Conservation (phyloP, 345 rosid genomes). For the Eucalyptus tenuipes region DNA sequence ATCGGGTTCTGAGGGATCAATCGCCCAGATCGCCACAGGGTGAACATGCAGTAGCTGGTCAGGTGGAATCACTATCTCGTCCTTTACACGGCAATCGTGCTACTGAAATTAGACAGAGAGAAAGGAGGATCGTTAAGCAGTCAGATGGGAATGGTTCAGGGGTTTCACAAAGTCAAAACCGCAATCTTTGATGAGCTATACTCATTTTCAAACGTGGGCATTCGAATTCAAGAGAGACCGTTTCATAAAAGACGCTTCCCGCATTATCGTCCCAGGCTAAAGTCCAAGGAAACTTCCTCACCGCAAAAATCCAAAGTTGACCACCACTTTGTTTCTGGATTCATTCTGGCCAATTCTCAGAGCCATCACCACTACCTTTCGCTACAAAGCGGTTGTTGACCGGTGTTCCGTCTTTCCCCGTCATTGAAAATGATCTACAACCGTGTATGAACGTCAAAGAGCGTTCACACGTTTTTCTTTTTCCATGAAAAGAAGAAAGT, state of each 20-base stretch:
- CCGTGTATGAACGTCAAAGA: background rate
- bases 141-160: background rate
- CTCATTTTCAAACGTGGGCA: background rate
- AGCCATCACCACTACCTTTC: background rate
- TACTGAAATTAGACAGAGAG: background rate
- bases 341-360: background rate
- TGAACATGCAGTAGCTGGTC: background rate
- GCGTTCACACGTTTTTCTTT: background rate
- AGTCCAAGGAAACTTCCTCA: background rate
- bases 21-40: background rate
- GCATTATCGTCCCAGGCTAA: background rate
- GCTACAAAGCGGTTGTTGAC: background rate
- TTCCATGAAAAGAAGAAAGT: background rate
- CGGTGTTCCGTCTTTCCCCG: background rate
- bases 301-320: background rate
- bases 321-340: background rate
- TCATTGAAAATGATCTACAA: background rate
- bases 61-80: background rate
- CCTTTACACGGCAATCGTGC: background rate
- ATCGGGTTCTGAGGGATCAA: background rate
- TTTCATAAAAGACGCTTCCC: background rate
- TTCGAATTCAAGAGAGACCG: background rate
- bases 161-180: background rate
- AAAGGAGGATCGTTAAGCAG: background rate
- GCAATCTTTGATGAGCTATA: background rate